Evolutionary conservation across 306 rosid species (phyloP), one percentile per base, ranked within the genome.

Genomic region (Citrullus amarus): DNA sequence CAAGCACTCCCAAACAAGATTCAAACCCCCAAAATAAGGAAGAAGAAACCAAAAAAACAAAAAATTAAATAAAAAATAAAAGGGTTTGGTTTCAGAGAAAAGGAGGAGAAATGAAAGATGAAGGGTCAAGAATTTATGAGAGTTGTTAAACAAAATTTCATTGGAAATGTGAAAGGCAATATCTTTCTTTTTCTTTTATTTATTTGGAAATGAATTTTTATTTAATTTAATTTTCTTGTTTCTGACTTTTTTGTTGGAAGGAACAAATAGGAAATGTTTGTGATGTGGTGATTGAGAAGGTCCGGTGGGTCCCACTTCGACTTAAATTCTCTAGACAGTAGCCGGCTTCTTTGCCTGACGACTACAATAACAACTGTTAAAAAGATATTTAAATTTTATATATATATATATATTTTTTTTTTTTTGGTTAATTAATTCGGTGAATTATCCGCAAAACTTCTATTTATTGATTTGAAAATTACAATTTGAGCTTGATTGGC

Each of bases 301-400:
- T 28, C n/a, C 0, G 6, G 74, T 67, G 78, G 78, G 78, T 53
- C 78, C 78, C 34, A 9, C 48, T 34, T 17, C 48, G 43, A 34
- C 78, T 74, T 74, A 74, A 74, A 74, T 54, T 74, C 77, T 54
- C 28, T 16, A 74, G 10, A 74, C 78, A 74, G 63, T 34, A 74
- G 78, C 78, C 78, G 78, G 62, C 78, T 74, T 53, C 62, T 72
- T 50, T 50, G 77, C 77, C 77, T 17, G 44, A 72, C 77, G 77
- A 72, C 28, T 30, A 18, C 16, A 74, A 74, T 34, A 53, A 74
- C 48, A 74, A 74, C 78, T 36, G 18, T 32, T 73, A 73, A 15
- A 51, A 73, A 15, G 8, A 51, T 30, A 73, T 51, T 51, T 72
- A 5, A 43, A 13, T 73, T 22, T 30, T 1, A 15, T 3, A 4